Conservation (phyloP, 2,329 filamentous ascomycete species). For the Diaporthe ampelina region DNA sequence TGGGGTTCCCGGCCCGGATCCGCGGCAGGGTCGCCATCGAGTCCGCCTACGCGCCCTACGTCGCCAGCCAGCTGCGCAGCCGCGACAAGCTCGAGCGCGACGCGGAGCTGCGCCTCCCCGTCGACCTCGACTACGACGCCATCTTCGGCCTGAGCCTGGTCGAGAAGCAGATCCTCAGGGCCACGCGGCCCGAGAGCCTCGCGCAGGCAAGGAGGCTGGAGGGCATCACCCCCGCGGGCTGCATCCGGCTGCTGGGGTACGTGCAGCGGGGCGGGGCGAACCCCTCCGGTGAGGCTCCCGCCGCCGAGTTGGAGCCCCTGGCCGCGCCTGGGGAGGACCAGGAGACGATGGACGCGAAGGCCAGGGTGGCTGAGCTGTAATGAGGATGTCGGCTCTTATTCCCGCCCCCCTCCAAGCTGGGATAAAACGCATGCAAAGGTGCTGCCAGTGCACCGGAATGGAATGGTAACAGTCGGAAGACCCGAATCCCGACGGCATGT, state of each 20-base stretch:
- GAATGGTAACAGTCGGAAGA: not conserved
- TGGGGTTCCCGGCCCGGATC: constrained; percentile 69
- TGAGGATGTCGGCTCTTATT: no score
- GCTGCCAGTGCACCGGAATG: not conserved
- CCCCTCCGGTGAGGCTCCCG: not conserved
- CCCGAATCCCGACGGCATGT: not conserved
- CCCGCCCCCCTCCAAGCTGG: not conserved
- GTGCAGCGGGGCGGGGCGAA: constrained; percentile 55
- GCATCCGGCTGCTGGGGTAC: constrained; percentile 72
- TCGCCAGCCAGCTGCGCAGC: constrained; percentile 77
- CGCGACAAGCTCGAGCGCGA: constrained; percentile 80
- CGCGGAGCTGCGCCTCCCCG: constrained; percentile 79
- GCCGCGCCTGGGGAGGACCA: constrained; percentile 51
- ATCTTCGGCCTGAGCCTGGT: constrained; percentile 84
- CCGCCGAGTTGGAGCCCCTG: constrained; percentile 40
- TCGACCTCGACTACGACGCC: constrained; percentile 80
- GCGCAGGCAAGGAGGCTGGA: constrained; percentile 92
- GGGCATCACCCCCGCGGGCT: constrained; percentile 76
- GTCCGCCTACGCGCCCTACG: constrained; percentile 88
- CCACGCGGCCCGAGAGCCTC: constrained; percentile 83
- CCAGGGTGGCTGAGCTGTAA: constrained; percentile 54
- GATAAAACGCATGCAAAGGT: no score
- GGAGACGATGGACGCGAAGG: constrained; percentile 56
- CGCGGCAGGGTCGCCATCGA: constrained; percentile 83
- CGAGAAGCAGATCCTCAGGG: constrained; percentile 79